Evolutionary conservation across 1,139 yeast genomes (phyloP).

Genomic region (Suhomyces taliae): DNA sequence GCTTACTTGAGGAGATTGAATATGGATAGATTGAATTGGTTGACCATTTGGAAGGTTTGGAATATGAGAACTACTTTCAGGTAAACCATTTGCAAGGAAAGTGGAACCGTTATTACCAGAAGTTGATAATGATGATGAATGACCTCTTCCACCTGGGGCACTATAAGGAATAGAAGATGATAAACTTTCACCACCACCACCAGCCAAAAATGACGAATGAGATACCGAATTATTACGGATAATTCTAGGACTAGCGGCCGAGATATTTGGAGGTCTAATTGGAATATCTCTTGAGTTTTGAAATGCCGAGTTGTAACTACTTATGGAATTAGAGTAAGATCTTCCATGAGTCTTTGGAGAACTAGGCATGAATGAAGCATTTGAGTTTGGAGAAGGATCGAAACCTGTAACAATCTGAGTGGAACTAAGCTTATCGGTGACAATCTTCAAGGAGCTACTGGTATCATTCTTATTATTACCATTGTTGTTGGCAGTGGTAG

Average conservation of each 20-base stretch:
- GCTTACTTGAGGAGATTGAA: slow-evolving; percentile 66
- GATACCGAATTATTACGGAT: slow-evolving; percentile 46
- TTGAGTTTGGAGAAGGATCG: slow-evolving; percentile 11
- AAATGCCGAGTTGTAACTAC: slow-evolving; percentile 13
- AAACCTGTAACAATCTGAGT: slow-evolving; percentile 16
- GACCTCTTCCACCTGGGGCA: slow-evolving; percentile 61
- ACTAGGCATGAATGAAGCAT: slow-evolving; percentile 16
- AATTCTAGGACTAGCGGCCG: slow-evolving; percentile 40
- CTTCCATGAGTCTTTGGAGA: slow-evolving; percentile 20
- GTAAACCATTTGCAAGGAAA: slow-evolving; percentile 6
- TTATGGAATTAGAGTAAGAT: slow-evolving; percentile 17
- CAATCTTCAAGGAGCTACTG: slow-evolving; percentile 4
- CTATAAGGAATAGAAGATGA: slow-evolving; percentile 69
- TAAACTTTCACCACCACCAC: slow-evolving; percentile 45
- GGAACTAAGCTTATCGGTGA: slow-evolving; percentile 8
- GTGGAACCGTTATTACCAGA: slow-evolving; percentile 2
- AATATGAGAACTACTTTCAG: slow-evolving; percentile 23
- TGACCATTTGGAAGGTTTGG: slow-evolving; percentile 55
- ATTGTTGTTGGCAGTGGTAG: not conserved
- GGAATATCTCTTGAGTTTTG: slow-evolving; percentile 21
- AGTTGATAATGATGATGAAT: slow-evolving; percentile 11
- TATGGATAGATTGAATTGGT: slow-evolving; percentile 59
- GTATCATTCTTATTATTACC: too few relatives aligned
- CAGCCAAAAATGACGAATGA: slow-evolving; percentile 40
- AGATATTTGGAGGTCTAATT: slow-evolving; percentile 25